A percentile compares a stretch with the other conserved stretches of the same genome.
These are phyloP conservation scores for Arthromyces matolae DNA, from an alignment of 768 basidiomycete genomes.

Conservation along the genomic window DNA sequence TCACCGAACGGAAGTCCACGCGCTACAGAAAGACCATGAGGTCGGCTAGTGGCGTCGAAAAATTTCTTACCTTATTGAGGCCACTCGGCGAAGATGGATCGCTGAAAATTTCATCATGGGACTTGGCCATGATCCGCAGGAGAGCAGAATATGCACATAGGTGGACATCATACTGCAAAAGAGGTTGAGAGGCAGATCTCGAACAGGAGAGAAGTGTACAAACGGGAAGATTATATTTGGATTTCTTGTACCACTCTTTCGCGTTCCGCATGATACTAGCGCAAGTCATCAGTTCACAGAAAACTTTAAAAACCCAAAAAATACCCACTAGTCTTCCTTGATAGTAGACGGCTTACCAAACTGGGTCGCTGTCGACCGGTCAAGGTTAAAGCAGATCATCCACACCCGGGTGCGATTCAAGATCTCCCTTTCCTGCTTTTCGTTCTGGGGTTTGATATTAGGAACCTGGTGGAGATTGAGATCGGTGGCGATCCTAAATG, in stretches of 20 bases:
- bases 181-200: background rate
- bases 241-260: slow-evolving; percentile 72
- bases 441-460: slow-evolving; percentile 57
- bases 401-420: slow-evolving; percentile 84
- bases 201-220: slow-evolving; percentile 8
- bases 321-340: slow-evolving; percentile 72
- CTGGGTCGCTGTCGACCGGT: slow-evolving; percentile 83
- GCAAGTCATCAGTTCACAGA: background rate
- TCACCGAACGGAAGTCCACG: slow-evolving; percentile 65
- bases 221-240: slow-evolving; percentile 57
- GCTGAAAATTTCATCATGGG: slow-evolving; percentile 76
- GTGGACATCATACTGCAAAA: slow-evolving; percentile 68
- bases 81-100: slow-evolving; percentile 65
- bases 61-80: slow-evolving; percentile 70
- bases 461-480: slow-evolving; percentile 77
- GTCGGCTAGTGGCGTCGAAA: too few species aligned
- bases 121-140: slow-evolving; percentile 64
- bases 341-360: slow-evolving; percentile 89
- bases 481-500: slow-evolving; percentile 78
- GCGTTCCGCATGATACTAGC: slow-evolving; percentile 68
- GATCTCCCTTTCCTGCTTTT: slow-evolving; percentile 77
- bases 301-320: background rate
- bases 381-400: slow-evolving; percentile 88
- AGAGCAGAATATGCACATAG: slow-evolving; percentile 70
- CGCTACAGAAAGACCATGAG: slow-evolving; percentile 35